These are phyloP conservation scores for Populus alba DNA, from an alignment of 345 rosid genomes.

Conservation along the genomic window DNA sequence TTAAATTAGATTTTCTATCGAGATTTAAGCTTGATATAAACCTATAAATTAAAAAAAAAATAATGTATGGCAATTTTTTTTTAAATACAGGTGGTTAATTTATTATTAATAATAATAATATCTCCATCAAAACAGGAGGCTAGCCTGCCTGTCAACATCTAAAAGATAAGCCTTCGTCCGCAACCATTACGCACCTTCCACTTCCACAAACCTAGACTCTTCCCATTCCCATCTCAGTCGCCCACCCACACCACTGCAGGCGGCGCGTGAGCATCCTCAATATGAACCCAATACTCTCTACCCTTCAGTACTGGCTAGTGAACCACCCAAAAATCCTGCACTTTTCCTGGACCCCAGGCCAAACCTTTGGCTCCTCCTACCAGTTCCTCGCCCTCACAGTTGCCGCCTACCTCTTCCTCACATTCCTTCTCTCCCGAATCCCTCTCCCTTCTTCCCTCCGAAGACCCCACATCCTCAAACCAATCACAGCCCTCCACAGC, in stretches of 20 bases:
- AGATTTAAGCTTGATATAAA: too few relatives aligned
- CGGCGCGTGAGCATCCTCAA: background rate
- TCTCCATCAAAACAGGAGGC: too few relatives aligned
- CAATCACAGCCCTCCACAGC: conserved; percentile 72
- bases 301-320: conserved; percentile 53
- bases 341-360: conserved; percentile 57
- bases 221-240: background rate
- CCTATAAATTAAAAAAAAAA: too few relatives aligned
- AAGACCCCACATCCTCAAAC: conserved; percentile 46
- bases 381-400: conserved; percentile 47
- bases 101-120: too few relatives aligned
- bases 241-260: background rate
- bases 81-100: too few relatives aligned
- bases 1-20: too few relatives aligned
- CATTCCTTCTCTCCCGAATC: conserved; percentile 42
- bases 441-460: conserved; percentile 26
- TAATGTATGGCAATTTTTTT: too few relatives aligned
- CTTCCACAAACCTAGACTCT: background rate
- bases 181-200: too few relatives aligned
- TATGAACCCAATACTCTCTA: conserved; percentile 27
- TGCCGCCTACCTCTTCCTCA: conserved; percentile 48
- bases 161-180: too few relatives aligned
- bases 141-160: too few relatives aligned
- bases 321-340: conserved; percentile 49
- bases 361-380: conserved; percentile 56